These are phyloP conservation scores for Kuraishia cidri DNA, from an alignment of 805 yeast species.

Conservation along the genomic window DNA sequence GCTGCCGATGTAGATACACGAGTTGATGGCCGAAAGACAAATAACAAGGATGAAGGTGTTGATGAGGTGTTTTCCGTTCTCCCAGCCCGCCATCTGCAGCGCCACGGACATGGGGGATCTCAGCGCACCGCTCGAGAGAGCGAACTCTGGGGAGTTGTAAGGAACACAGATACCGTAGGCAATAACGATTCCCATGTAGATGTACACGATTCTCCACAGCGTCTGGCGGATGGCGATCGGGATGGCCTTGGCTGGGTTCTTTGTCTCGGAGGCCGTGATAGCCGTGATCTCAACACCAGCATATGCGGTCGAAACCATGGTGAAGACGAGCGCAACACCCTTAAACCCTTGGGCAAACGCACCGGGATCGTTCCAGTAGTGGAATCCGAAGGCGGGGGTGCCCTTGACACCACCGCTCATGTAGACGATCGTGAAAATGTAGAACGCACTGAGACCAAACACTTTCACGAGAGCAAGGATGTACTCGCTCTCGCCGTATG, in stretches of 20 bases:
- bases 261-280: constrained; percentile 45
- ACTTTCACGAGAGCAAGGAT: constrained; percentile 31
- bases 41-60: too few relatives aligned
- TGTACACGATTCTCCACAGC: constrained; percentile 39
- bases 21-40: constrained; percentile 56
- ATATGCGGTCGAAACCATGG: constrained; percentile 47
- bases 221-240: constrained; percentile 45
- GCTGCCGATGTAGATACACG: constrained; percentile 58
- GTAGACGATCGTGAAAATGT: constrained; percentile 26
- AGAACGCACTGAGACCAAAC: constrained; percentile 30
- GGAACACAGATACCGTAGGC: constrained; percentile 48
- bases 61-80: too few relatives aligned
- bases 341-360: constrained; percentile 26
- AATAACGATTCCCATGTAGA: constrained; percentile 41
- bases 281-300: constrained; percentile 48
- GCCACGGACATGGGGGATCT: too few relatives aligned
- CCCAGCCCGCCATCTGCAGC: too few relatives aligned
- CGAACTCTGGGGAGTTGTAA: constrained; percentile 28
- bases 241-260: constrained; percentile 40
- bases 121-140: constrained; percentile 24
- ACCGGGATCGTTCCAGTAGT: constrained; percentile 47
- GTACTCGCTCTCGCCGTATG: constrained; percentile 31
- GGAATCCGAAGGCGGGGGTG: constrained; percentile 45
- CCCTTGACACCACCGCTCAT: constrained; percentile 18
- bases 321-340: constrained; percentile 45